Evolutionary conservation across 371 early-diverging fungal genomes (phyloP), one percentile per base, ranked within the genome.

Genomic region (Batkoa obscura): DNA sequence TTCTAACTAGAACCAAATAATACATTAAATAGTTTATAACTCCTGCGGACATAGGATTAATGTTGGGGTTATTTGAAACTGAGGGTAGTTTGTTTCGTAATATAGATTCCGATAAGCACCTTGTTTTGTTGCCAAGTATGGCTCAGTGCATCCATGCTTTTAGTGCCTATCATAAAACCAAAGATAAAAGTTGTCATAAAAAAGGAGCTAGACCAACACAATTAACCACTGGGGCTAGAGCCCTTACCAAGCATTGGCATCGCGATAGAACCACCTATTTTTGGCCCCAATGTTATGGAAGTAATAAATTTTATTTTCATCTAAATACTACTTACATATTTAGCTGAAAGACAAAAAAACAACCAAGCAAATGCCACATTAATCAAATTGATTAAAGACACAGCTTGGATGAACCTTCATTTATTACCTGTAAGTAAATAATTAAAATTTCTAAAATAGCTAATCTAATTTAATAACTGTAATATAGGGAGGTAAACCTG

Each of bases 241-340:
- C 70, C 0, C 47, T 68, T 33, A 66, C 68, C 46, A 70, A 70
- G 42, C 70, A 70, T 51, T 67, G 62, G 62, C 70, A 70, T 60
- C 62, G 70, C 6, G 70, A 70, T 50, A 42, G 56, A 36, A 52
- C 62, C 51, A 41, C 34, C 12, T 56, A 58, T 43, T 70, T 70
- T 57, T 70, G 70, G 70, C 68, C 68, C 9, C 36, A 49, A 8
- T 62, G 63, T 43, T 65, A 55, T 17, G 68, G 68, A 61, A 62
- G 70, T 67, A 61, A 59, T 62, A 57, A 33, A 4, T 30, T 23
- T 42, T 17, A 15, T 50, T 37, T 30, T 10, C 36, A 3, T 15
- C 8, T 42, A 55, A 30, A 42, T 41, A 30, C 50, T 17, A 12
- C 37, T 32, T 13, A 1, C 13, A 9, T 12, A 35, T 58, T 42